Evolutionary conservation across 345 rosid species (phyloP).

Genomic region (Cardamine chenopodiifolia): DNA sequence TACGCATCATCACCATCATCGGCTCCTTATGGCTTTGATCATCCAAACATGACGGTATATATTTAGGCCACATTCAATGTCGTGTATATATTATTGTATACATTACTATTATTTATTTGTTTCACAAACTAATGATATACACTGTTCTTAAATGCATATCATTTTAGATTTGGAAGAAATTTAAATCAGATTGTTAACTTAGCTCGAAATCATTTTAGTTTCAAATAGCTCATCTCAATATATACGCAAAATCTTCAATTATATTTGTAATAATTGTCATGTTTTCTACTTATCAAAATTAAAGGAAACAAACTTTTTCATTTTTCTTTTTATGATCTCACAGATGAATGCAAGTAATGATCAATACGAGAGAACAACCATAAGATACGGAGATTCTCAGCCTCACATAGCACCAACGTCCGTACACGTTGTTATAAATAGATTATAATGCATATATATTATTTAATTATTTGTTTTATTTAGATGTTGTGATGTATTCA

Average conservation of each 20-base stretch:
- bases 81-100: neutral
- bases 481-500: neutral
- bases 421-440: constrained; percentile 1
- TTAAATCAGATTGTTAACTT: constrained; percentile 2
- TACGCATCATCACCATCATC: constrained; percentile 58
- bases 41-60: constrained; percentile 66
- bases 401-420: constrained; percentile 59
- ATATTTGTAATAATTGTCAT: neutral
- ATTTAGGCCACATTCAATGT: constrained; percentile 3
- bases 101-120: constrained; percentile 10
- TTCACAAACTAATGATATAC: constrained; percentile 17
- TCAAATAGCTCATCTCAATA: neutral
- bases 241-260: constrained; percentile 9
- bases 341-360: constrained; percentile 69
- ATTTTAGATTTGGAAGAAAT: constrained; percentile 32
- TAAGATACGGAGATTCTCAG: constrained; percentile 64
- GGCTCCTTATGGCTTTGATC: constrained; percentile 62
- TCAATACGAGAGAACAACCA: constrained; percentile 63
- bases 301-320: constrained; percentile 1
- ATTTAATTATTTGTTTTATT: neutral
- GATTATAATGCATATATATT: neutral
- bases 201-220: neutral
- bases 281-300: neutral
- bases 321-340: constrained; percentile 12
- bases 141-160: constrained; percentile 16